phyloP scores from a whole-genome alignment of 108 stramenopile genomes.

The Skeletonema menzelii region DNA sequence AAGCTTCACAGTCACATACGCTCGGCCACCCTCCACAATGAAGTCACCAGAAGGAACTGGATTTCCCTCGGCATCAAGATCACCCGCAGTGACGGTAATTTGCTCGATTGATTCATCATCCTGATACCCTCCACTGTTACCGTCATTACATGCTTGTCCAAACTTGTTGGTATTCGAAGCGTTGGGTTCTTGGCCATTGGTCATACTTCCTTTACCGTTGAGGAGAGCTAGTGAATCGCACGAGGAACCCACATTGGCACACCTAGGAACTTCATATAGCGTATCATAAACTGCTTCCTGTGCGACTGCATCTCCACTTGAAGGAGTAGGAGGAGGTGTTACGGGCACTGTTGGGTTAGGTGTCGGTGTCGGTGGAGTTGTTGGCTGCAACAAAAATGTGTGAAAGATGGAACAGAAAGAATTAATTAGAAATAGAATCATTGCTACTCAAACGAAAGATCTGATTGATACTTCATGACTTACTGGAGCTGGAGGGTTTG shows the following conservation, averaged over 20 bases:
- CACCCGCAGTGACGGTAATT: slow-evolving; percentile 6
- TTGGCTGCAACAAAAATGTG: too few species aligned
- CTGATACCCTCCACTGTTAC: slow-evolving; percentile 14
- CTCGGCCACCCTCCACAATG: slow-evolving; percentile 9
- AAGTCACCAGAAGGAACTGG: background rate
- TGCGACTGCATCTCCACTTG: background rate
- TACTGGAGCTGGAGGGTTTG: too few species aligned
- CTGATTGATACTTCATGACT: too few species aligned
- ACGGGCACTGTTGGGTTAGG: too few species aligned
- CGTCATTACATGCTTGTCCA: slow-evolving; percentile 1
- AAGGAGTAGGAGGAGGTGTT: too few species aligned
- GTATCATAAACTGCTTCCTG: slow-evolving; percentile 11
- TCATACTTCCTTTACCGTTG: slow-evolving; percentile 10
- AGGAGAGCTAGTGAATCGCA: slow-evolving; percentile 8
- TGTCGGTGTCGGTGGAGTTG: too few species aligned
- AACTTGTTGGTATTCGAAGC: slow-evolving; percentile 11
- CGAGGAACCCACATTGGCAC: background rate
- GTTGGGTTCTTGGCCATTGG: slow-evolving; percentile 4
- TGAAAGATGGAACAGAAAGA: too few species aligned
- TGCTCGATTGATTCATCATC: too few species aligned
- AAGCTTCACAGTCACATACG: slow-evolving; percentile 1
- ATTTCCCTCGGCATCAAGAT: background rate
- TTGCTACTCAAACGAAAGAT: too few species aligned
- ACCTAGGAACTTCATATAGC: slow-evolving; percentile 12
- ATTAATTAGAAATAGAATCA: too few species aligned